Evolutionary conservation across 106 monocot genomes (phyloP), one percentile per base, ranked within the genome.

Genomic region (Dendrobium catenatum): DNA sequence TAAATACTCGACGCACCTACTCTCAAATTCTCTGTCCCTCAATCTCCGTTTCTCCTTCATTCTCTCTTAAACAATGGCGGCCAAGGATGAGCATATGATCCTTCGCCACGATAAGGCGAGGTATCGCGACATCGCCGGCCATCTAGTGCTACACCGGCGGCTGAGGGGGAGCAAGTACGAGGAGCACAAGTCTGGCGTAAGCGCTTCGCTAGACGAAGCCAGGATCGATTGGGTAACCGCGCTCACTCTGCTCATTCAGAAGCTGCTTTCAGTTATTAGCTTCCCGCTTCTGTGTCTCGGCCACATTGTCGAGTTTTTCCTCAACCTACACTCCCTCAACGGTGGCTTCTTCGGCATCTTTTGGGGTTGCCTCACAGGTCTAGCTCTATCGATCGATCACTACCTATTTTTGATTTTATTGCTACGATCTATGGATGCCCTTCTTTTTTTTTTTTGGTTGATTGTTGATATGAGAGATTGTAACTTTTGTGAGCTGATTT

Each of bases 271-370:
- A 31, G 5, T 20, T 7, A 78, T 78, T 29, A 56, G 55, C 26
- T 10, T 2, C 55, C 78, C 78, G 4, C 31, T 78, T 26, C 13
- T 46, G 37, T 48, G 19, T 2, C 10, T 78, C 51, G 78, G 78
- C 2, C 17, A 17, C 33, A 0, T 40, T 33, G 15, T 78, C 29
- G 78, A 78, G 78, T 59, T 59, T 5, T 26, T 78, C 17, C 78
- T 78, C 78, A 78, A 78, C 78, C 33, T 78, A 15, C 40, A 6
- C 24, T 59, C 78, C 31, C 9, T 78, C 56, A 78, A 78, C 56
- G 58, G 58, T 19, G 78, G 78, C 29, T 31, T 58, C 78, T 58
- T 78, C 27, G 54, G 56, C 20, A 58, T 78, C 31, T 0, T 78
- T 37, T 9, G 9, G 8, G 33, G 70, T 19, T 70, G 9, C 33